Conservation (phyloP, 495 filamentous ascomycete genomes). For the Xylona heveae region DNA sequence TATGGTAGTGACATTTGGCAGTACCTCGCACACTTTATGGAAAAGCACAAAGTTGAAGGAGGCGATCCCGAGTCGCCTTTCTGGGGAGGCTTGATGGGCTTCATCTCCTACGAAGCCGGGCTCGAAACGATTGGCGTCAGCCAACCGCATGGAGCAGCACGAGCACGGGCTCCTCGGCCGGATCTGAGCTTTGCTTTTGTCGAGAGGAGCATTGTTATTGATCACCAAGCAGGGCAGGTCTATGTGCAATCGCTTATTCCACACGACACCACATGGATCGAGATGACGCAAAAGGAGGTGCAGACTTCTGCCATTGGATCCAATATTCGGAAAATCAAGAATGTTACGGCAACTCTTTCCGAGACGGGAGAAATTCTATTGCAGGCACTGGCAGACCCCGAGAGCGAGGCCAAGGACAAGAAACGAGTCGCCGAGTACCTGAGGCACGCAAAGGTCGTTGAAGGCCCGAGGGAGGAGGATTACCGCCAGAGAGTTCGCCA, state of each 20-base stretch:
- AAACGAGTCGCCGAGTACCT: slow-evolving; percentile 8
- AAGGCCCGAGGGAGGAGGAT: slow-evolving; percentile 23
- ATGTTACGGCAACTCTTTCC: too few relatives aligned
- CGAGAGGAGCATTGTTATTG: slow-evolving; percentile 59
- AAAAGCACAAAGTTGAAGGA: slow-evolving; percentile 22
- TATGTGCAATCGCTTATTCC: slow-evolving; percentile 41
- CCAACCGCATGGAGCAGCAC: background rate
- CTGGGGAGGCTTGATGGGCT: slow-evolving; percentile 79
- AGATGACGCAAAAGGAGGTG: slow-evolving; percentile 12
- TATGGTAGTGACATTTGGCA: slow-evolving; percentile 26
- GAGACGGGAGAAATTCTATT: too few relatives aligned
- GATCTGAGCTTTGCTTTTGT: slow-evolving; percentile 65
- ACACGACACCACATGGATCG: slow-evolving; percentile 13
- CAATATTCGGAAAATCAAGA: too few relatives aligned
- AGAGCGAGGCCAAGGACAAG: slow-evolving; percentile 6
- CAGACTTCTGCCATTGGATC: slow-evolving; percentile 14
- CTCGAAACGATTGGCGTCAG: slow-evolving; percentile 35
- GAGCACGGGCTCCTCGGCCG: slow-evolving; percentile 23
- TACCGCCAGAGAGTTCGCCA: slow-evolving; percentile 42
- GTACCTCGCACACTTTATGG: slow-evolving; percentile 28
- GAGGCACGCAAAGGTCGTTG: slow-evolving; percentile 7
- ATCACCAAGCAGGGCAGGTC: slow-evolving; percentile 37
- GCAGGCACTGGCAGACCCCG: too few relatives aligned
- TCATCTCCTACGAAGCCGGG: slow-evolving; percentile 74
- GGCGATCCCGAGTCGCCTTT: slow-evolving; percentile 35